Evolutionary conservation across 345 rosid genomes (phyloP), one percentile per base, ranked within the genome.

Genomic region (Linum trigynum): DNA sequence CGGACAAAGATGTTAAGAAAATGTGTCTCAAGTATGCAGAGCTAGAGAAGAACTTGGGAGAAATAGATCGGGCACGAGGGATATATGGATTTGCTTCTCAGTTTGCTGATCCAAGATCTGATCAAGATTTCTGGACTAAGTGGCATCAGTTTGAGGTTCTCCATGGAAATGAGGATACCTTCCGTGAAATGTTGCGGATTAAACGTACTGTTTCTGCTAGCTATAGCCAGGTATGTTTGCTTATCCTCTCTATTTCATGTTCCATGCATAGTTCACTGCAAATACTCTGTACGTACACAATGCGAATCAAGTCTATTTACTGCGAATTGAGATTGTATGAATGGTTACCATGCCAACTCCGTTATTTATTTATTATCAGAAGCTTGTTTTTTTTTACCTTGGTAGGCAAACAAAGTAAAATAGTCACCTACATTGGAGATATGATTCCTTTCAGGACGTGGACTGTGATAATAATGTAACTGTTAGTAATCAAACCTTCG

Each of bases 61-160:
- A 94, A 77, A 90, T 94, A 58, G 99, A 94, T 64, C 86, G 97
- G 40, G 85, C 88, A 50, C 86, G 97, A 59, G 90, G 74, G 10
- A 69, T 94, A 59, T 90, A 85, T 72, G 89, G 83, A 35, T 90
- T 81, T 61, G 92, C 99, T 51, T 88, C 97, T 59, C 97, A 88
- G 76, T 90, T 83, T 70, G 95, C 97, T 0, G 99, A 94, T 71
- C 97, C 99, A 11, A 74, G 95, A 50, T 84, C 97, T 41, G 99
- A 85, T 79, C 72, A 77, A 0, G 97, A 89, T 9, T 90, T 91
- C 75, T 94, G 99, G 97, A 85, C 78, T 69, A 84, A 78, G 65
- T 94, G 99, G 99, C 89, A 91, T 60, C 92, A 86, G 55, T 91
- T 94, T 59, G 99, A 94, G 76, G 97, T 94, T 55, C 88, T 78